Base-by-base conservation (phyloP, 805 yeast genomes). In the Candida tibetensis region DNA sequence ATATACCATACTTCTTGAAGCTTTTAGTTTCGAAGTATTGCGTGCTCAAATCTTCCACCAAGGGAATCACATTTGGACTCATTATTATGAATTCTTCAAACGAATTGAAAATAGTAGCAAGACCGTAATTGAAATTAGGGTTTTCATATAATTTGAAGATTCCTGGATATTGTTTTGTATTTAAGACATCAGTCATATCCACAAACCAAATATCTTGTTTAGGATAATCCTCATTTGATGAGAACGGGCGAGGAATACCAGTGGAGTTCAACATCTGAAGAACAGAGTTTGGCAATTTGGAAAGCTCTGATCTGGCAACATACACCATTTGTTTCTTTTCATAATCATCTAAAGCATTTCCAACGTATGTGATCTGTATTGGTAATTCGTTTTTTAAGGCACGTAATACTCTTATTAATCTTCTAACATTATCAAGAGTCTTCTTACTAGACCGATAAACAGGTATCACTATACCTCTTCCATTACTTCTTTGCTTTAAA, bases 381-480 rank as follows among this genome's bases (percentile, higher is more conserved):
- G 71, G 71, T 12, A 62, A 48, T 13, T 26, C 35, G 34, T 59
- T 64, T 17, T 53, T 53, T 28, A 55, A 45, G 0, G 41, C 56
- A 14, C 66, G 44, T 13, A 65, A 42, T 4, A 57, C 60, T 4
- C 46, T 47, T 7, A 63, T 44, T 17, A 58, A 38, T 12, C 62
- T 41, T n/a, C 33, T 40, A 14, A 57, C 41, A 17, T 49, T 41
- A 8, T 46, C 42, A 4, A 61, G 19, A 34, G 53, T 58, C 15
- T 39, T 36, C 7, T 42, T 36, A 4, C 36, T 21, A 2, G 32
- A 17, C 2, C 60, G 58, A 12, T 52, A 35, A 4, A 63, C 25
- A 1, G 67, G 61, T 4, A 65, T 55, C 13, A 62, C 64, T 5
- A 65, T 59, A 0, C 71, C 71, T 30, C 44, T 46, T 1, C 63